Conservation (phyloP, 73 alveolate genomes). For the Durusdinium trenchii region DNA sequence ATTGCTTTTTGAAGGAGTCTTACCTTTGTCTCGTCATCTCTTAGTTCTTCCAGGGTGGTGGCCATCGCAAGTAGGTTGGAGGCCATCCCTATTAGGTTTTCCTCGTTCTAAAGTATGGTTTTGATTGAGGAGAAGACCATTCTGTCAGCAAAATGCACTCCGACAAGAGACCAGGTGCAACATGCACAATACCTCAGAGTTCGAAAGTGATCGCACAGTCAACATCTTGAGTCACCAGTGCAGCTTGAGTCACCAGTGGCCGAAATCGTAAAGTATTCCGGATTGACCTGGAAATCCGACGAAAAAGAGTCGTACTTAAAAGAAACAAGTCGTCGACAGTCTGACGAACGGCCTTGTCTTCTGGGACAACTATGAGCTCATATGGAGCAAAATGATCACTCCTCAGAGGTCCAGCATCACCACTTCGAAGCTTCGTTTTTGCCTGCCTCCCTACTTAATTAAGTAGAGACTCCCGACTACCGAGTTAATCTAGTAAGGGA, state of each 20-base stretch:
- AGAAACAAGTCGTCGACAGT: not conserved
- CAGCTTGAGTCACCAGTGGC: constrained; percentile 12
- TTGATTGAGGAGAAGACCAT: not conserved
- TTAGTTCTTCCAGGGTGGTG: too few relatives aligned
- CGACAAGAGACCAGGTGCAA: constrained; percentile 65
- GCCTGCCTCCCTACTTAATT: not conserved
- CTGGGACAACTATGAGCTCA: constrained; percentile 71
- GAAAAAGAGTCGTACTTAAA: not conserved
- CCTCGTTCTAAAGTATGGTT: too few relatives aligned
- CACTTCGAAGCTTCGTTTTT: not conserved
- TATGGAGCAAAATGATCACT: constrained; percentile 80
- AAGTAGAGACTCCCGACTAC: not conserved
- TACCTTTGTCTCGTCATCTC: too few relatives aligned
- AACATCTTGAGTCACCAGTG: not conserved
- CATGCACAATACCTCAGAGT: constrained; percentile 56
- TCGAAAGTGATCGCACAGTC: too few relatives aligned
- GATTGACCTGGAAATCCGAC: constrained; percentile 28
- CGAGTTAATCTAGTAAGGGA: too few relatives aligned
- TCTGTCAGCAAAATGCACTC: constrained; percentile 68
- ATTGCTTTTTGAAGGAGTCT: too few relatives aligned
- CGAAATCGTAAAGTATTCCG: constrained; percentile 79
- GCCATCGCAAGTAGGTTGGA: too few relatives aligned
- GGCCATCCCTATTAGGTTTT: too few relatives aligned
- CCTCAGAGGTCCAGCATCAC: not conserved
- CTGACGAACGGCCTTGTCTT: not conserved